phyloP scores from a whole-genome alignment of 2,329 filamentous ascomycete species.

The Cadophora sp. region DNA sequence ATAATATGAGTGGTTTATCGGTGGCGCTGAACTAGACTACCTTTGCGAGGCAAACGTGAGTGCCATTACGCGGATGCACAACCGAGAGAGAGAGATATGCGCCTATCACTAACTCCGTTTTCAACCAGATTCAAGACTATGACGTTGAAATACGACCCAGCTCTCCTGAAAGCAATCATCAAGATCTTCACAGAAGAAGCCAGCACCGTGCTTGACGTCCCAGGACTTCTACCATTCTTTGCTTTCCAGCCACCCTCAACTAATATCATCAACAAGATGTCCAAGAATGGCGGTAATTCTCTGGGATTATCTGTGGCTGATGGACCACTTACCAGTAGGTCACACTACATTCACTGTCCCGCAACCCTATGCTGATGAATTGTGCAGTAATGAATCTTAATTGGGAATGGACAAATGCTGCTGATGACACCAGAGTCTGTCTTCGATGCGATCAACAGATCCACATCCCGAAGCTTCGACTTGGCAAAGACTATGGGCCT shows the following conservation, averaged over 20 bases:
- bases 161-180: conserved; percentile 30
- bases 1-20: conserved; percentile 30
- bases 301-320: conserved; percentile 32
- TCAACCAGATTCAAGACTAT: conserved; percentile 32
- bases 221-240: conserved; percentile 29
- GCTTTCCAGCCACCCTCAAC: conserved; percentile 36
- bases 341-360: background rate
- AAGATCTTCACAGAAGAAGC: conserved; percentile 34
- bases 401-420: conserved; percentile 26
- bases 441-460: conserved; percentile 15
- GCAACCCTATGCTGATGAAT: background rate
- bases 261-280: conserved; percentile 34
- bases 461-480: conserved; percentile 20
- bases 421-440: conserved; percentile 28
- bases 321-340: conserved; percentile 34
- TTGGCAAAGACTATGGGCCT: conserved; percentile 26
- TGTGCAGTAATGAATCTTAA: conserved; percentile 31
- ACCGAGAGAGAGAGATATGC: background rate
- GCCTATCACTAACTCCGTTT: background rate
- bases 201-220: conserved; percentile 21
- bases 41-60: conserved; percentile 29
- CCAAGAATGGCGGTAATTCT: conserved; percentile 37
- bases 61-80: background rate
- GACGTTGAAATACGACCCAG: conserved; percentile 33
- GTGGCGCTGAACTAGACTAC: conserved; percentile 31